These are phyloP conservation scores for Thermoascus crustaceus DNA, from an alignment of 2,329 filamentous ascomycete species.

Conservation along the genomic window DNA sequence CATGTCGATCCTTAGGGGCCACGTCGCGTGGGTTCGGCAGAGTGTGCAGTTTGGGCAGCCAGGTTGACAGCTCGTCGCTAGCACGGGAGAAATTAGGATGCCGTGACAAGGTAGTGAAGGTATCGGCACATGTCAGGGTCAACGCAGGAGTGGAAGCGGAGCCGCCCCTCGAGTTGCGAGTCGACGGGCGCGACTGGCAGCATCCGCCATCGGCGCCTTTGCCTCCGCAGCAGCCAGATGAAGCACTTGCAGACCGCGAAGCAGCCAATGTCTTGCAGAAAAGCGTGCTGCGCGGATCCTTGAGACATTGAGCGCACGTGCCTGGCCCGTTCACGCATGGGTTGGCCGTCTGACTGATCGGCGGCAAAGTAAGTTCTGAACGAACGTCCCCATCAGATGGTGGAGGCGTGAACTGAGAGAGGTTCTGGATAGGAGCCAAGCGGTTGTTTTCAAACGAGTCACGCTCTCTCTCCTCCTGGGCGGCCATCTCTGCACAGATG, in stretches of 20 bases:
- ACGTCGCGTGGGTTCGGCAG: constrained; percentile 34
- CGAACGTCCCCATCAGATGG: constrained; percentile 51
- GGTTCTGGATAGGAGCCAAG: constrained; percentile 39
- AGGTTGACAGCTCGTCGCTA: constrained; percentile 64
- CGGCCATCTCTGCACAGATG: constrained; percentile 63
- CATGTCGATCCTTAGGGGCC: constrained; percentile 18
- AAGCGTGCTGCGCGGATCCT: constrained; percentile 69
- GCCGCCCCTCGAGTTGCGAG: constrained; percentile 18
- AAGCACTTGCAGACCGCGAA: constrained; percentile 34
- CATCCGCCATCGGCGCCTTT: constrained; percentile 54
- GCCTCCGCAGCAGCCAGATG: constrained; percentile 56
- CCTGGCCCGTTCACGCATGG: constrained; percentile 62
- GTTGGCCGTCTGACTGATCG: constrained; percentile 30
- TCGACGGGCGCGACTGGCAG: constrained; percentile 41
- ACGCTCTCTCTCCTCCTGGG: constrained; percentile 37
- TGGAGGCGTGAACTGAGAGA: constrained; percentile 44
- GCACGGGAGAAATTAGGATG: constrained; percentile 69
- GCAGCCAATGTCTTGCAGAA: constrained; percentile 77
- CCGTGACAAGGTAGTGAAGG: constrained; percentile 69
- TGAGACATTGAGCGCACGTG: constrained; percentile 68
- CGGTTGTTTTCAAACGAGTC: constrained; percentile 32
- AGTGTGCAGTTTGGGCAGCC: constrained; percentile 65
- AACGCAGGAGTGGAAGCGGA: constrained; percentile 36
- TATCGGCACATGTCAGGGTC: constrained; percentile 65
- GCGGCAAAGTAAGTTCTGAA: constrained; percentile 40